Base-by-base conservation (phyloP, 108 stramenopile genomes). In the Bacterosira constricta region DNA sequence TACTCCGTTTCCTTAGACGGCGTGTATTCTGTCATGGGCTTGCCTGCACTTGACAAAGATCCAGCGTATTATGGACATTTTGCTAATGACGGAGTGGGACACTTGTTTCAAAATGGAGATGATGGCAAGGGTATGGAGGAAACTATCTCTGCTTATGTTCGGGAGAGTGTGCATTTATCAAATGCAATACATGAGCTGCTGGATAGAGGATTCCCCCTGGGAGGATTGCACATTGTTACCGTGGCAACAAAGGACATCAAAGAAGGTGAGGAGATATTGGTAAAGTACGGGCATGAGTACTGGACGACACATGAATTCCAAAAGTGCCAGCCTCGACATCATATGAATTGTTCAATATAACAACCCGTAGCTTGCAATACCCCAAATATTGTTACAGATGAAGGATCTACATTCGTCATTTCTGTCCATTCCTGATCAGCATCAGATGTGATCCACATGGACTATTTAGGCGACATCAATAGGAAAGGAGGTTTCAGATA, bases 71-170 rank as follows among this genome's bases (percentile, higher is more conserved):
- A 31, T 55, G 65, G 64, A 13, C 75, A 77, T 32, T 71, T 77
- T 77, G 75, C 64, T 18, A 77, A 77, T 41, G 75, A 77, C 64
- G 75, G 65, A 7, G 75, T 50, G 7, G 51, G 75, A 8, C 75
- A 58, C 36, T 26, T 58, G 30, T 36, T 20, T 2, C 37, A 42
- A 30, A 34, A 32, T 10, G 39, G 27, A 21, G 25, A 20, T 66
- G 13, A 1, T 46, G 31, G 17, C 1, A 30, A 34, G n/a, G 69
- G 58, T 26, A 30, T 69, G n/a, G 58, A 69, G 31, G 69, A 69
- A 12, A 62, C n/a, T 21, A 44, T 69, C 4, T 38, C 69, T 1
- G 21, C 45, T 12, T 69, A 69, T 41, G 69, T 69, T 20, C 6
- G 27, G 31, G 39, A 61, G 25, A 46, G 44, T 25, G 12, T 69